Conservation (phyloP, 495 filamentous ascomycete genomes). For the Hyphodiscus hymeniophilus region DNA sequence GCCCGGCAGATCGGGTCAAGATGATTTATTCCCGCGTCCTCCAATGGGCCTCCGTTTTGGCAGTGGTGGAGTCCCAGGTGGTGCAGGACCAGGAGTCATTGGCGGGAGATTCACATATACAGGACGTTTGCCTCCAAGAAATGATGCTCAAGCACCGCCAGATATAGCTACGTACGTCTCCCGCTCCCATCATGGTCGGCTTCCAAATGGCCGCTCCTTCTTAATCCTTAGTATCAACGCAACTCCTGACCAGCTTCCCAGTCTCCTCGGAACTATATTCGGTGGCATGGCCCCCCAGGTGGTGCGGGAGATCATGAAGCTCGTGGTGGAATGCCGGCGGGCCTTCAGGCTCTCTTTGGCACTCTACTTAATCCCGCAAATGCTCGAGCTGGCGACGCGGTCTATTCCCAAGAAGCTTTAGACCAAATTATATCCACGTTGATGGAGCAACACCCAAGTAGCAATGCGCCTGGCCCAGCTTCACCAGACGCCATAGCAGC, state of each 20-base stretch:
- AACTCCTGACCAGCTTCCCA: conserved; percentile 21
- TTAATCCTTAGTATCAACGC: conserved; percentile 17
- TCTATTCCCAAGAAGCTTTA: conserved; percentile 83
- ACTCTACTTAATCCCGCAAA: conserved; percentile 48
- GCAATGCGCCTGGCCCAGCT: conserved; percentile 79
- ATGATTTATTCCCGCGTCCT: conserved; percentile 15
- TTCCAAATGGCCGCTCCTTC: conserved; percentile 12
- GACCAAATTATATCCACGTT: conserved; percentile 82
- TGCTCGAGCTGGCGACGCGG: conserved; percentile 68
- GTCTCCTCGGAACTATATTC: conserved; percentile 19
- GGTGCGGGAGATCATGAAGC: neutral
- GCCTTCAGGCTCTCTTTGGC: conserved; percentile 30
- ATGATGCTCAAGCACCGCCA: conserved; percentile 13
- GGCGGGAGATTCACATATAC: conserved; percentile 18
- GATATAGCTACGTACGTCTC: conserved; percentile 22
- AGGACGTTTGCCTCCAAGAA: conserved; percentile 8
- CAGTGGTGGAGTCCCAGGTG: conserved; percentile 1
- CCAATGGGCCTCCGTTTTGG: conserved; percentile 2
- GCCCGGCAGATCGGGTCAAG: conserved; percentile 22
- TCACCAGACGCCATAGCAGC: conserved; percentile 60
- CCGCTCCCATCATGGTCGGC: neutral
- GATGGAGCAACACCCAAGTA: conserved; percentile 69
- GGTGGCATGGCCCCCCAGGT: conserved; percentile 4
- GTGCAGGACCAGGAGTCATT: conserved; percentile 6
- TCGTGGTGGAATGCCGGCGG: conserved; percentile 14